Base-by-base conservation (phyloP, 1,284 basidiomycete species). In the Melampsora larici-populina region DNA sequence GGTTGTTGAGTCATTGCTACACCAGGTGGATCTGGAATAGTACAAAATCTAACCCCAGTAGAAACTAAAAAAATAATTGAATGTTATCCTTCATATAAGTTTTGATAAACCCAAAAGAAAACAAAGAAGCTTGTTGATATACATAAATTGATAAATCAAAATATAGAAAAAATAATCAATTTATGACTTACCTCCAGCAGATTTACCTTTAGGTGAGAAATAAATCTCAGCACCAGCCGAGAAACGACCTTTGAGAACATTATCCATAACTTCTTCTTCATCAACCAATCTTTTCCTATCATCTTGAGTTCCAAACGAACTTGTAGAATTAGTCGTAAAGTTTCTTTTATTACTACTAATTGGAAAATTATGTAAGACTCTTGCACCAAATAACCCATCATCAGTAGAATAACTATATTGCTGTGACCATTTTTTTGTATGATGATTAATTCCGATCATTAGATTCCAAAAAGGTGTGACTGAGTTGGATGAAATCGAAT, bases 341-440 rank as follows among this genome's bases (percentile, higher is more conserved):
- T 24, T 26, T 48, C 64, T 18, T 70, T 63, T 62, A 21, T 43
- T 78, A 15, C 78, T 85, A 17, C 87, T 84, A 81, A 86, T 88
- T 31, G 92, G 94, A 85, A 98, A 97, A 83, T 98, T 97, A 83
- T 95, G 93, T 78, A 98, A 86, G n/a, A 93, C 88, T 9, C 92
- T 88, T 26, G 93, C 84, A 9, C 96, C 96, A 87, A 91, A 92
- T 90, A 99, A 94, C 15, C 87, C 90, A 82, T 98, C 95, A 81
- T 95, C 92, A 0, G 93, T 91, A 79, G 93, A 95, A 87, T 92
- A 98, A 17, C 91, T 92, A 82, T 97, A 98, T 84, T 98, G 96
- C 2, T 92, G 91, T 79, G 92, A 93, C 89, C 92, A 96, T 80
- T 91, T 89, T 0, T 95, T 95, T 1, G 92, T 89, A 82, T 97